Percentiles rank a stretch among this genome's conserved stretches.
Conservation (phyloP, 768 basidiomycete genomes). For the Naganishia friedmannii region DNA sequence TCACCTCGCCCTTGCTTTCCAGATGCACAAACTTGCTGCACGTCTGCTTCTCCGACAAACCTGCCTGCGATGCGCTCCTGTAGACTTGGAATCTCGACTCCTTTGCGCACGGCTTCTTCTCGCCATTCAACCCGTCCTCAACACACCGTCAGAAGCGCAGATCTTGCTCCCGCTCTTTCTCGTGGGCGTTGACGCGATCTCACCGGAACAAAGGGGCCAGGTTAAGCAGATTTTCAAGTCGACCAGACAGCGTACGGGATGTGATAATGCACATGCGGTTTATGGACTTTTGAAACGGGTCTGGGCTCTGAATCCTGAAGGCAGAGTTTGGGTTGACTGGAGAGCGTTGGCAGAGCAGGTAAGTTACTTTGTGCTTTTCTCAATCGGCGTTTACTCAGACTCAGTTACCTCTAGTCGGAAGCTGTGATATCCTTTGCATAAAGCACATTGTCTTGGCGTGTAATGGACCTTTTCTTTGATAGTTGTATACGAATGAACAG, state of each 20-base stretch:
- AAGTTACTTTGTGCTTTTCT: not conserved
- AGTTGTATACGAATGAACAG: conserved; percentile 5
- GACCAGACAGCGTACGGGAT: conserved; percentile 13
- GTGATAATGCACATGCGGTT: conserved; percentile 19
- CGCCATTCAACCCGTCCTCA: conserved; percentile 16
- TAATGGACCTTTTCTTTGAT: not conserved
- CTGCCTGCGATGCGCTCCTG: conserved; percentile 9
- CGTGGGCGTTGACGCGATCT: conserved; percentile 22
- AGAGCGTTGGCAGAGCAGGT: conserved; percentile 22
- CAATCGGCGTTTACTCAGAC: too few relatives aligned
- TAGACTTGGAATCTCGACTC: conserved; percentile 18
- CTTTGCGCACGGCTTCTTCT: conserved; percentile 22
- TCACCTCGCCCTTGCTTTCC: conserved; percentile 23
- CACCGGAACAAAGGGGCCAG: not conserved
- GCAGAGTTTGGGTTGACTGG: conserved; percentile 26
- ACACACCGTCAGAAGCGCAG: conserved; percentile 24
- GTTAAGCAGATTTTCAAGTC: conserved; percentile 24
- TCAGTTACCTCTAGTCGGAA: not conserved
- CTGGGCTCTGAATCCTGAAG: conserved; percentile 22
- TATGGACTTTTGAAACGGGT: conserved; percentile 16
- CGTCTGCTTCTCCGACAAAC: conserved; percentile 23
- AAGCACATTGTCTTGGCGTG: not conserved
- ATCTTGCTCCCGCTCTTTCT: conserved; percentile 26
- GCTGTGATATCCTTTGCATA: conserved; percentile 16
- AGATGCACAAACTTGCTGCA: conserved; percentile 24